These are phyloP conservation scores for Erysimum cheiri DNA, from an alignment of 441 rosid genomes.

Conservation along the genomic window DNA sequence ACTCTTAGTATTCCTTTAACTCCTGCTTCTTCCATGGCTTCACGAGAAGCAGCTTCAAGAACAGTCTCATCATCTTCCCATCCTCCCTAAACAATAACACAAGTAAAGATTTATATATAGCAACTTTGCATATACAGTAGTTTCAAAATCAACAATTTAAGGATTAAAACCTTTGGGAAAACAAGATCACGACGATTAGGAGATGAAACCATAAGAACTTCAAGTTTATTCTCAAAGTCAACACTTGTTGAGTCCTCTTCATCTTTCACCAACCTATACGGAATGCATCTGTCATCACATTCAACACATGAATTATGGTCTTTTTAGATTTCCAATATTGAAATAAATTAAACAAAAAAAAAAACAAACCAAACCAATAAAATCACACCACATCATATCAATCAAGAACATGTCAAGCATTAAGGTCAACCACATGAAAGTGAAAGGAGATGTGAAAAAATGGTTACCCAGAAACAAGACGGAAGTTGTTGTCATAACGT, in stretches of 20 bases:
- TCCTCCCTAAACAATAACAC: constrained; percentile 67
- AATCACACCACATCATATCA: not conserved
- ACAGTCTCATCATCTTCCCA: constrained; percentile 96
- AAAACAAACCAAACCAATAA: not conserved
- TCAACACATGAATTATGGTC: not conserved
- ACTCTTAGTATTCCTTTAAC: constrained; percentile 79
- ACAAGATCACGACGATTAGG: constrained; percentile 71
- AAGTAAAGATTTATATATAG: not conserved
- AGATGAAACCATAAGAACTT: constrained; percentile 76
- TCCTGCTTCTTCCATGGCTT: constrained; percentile 93
- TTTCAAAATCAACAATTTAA: not conserved
- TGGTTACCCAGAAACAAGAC: constrained; percentile 79
- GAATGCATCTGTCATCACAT: constrained; percentile 57
- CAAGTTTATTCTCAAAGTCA: constrained; percentile 45
- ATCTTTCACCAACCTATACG: constrained; percentile 55
- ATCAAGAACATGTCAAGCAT: constrained; percentile 12
- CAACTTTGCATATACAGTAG: not conserved
- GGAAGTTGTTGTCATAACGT: constrained; percentile 73
- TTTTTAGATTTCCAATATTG: too few species aligned
- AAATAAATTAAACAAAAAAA: too few species aligned
- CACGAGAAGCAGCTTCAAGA: constrained; percentile 87
- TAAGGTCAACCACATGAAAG: constrained; percentile 24
- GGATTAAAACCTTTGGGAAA: constrained; percentile 70
- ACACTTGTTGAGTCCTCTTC: constrained; percentile 39
- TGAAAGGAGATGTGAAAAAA: not conserved